phyloP scores from a whole-genome alignment of 208 protist genomes.

The Leishmania amazonensis region DNA sequence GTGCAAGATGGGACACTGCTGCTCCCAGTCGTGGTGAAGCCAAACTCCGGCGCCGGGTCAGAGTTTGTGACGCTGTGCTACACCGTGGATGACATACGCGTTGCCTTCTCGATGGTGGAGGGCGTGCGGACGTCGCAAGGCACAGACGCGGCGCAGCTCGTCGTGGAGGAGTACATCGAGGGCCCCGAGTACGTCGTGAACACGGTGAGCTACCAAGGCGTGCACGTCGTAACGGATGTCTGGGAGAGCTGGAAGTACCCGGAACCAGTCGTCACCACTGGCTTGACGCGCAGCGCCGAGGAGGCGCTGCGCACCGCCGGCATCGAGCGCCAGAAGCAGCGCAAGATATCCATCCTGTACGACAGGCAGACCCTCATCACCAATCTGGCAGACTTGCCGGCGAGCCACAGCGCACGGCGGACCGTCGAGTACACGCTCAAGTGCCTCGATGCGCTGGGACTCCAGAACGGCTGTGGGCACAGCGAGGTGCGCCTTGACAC shows the following conservation, averaged over 20 bases:
- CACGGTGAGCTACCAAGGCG: slow-evolving; percentile 69
- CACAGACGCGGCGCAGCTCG: slow-evolving; percentile 57
- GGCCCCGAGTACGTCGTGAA: slow-evolving; percentile 89
- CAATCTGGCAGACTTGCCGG: slow-evolving; percentile 44
- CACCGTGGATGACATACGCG: slow-evolving; percentile 44
- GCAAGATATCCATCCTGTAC: slow-evolving; percentile 70
- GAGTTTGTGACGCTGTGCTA: slow-evolving; percentile 86
- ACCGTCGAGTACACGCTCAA: slow-evolving; percentile 77
- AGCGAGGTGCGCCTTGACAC: slow-evolving; percentile 86
- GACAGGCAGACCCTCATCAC: slow-evolving; percentile 74
- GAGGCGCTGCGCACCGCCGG: slow-evolving; percentile 10
- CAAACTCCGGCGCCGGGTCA: slow-evolving; percentile 74
- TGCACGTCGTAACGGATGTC: slow-evolving; percentile 84
- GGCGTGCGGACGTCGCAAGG: slow-evolving; percentile 48
- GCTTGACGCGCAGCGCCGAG: slow-evolving; percentile 42
- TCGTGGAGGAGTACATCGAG: slow-evolving; percentile 90
- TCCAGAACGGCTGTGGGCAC: slow-evolving; percentile 79
- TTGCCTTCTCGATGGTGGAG: slow-evolving; percentile 51
- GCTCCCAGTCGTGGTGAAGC: slow-evolving; percentile 87
- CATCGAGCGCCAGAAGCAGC: slow-evolving; percentile 7
- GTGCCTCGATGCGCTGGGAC: slow-evolving; percentile 72
- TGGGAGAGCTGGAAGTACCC: slow-evolving; percentile 88
- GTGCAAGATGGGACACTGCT: slow-evolving; percentile 33
- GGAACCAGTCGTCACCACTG: slow-evolving; percentile 38
- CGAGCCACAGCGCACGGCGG: slow-evolving; percentile 45